Base-by-base conservation (phyloP, 2,329 filamentous ascomycete species). In the Penicillium sclerotigenum region DNA sequence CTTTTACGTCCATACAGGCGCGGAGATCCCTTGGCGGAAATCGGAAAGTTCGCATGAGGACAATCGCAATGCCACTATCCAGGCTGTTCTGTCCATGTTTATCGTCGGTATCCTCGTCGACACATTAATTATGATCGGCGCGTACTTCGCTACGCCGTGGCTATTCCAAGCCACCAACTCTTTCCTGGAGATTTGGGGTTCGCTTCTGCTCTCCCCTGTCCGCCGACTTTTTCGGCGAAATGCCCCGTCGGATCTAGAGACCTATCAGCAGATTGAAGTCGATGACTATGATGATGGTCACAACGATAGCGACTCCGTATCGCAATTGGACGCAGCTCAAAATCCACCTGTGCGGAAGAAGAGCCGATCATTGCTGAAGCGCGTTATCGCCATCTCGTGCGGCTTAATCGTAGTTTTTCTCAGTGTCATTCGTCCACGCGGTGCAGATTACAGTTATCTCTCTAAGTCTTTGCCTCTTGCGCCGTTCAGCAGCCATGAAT, bases 11-110 rank as follows among this genome's bases (percentile, higher is more conserved):
- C 51, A 55, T n/a, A 63, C 51, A 7, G 65, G 65, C 10, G 45
- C 43, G 13, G 65, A 68, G 50, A 66, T 68, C 9, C 58, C 62
- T 38, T 68, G 65, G 65, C 58, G 59, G 7, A 55, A 62, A 42
- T 41, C 53, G 8, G 54, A 54, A 13, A 49, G 42, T 26, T 59
- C 64, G 14, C 51, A 58, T 8, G 47, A 56, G 28, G 52, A 55
- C 18, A 54, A 45, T 28, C 47, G 56, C 4, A 50, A 11, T 28
- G 5, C 29, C 9, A 29, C 58, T 40, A 47, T 48, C 24, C 46
- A 51, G 33, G 52, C 58, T 4, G 54, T 65, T 3, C 29, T 65
- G 48, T 57, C 58, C 9, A 61, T 56, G n/a, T 50, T 65, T 20
- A 38, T 50, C 16, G 49, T 58, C 20, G 52, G 47, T 1, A 34